phyloP scores from a whole-genome alignment of 1,284 basidiomycete species.

The Cryptococcus depauperatus region DNA sequence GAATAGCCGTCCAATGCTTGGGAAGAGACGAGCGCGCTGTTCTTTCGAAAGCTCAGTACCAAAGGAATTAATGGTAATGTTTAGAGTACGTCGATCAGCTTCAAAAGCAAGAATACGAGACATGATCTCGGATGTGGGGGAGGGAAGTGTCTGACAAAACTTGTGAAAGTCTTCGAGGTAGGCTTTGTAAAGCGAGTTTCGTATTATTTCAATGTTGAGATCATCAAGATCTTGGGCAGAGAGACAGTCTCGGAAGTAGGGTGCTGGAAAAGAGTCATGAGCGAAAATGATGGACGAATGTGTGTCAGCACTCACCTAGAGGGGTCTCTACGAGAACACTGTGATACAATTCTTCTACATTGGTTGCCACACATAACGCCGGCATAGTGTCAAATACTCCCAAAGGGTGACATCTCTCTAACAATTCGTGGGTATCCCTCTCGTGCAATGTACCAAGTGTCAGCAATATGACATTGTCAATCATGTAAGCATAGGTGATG shows the following conservation, averaged over 20 bases:
- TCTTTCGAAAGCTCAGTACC: conserved; percentile 92
- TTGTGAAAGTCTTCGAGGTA: conserved; percentile 96
- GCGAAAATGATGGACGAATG: not conserved
- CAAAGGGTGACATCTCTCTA: conserved; percentile 93
- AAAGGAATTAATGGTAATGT: conserved; percentile 99
- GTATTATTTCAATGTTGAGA: conserved; percentile 99
- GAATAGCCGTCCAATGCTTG: conserved; percentile 83
- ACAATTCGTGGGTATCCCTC: conserved; percentile 90
- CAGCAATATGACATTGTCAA: conserved; percentile 96
- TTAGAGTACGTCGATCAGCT: conserved; percentile 91
- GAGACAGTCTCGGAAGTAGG: conserved; percentile 94
- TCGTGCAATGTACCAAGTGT: conserved; percentile 98
- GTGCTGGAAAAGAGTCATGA: conserved; percentile 53
- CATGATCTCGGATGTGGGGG: conserved; percentile 85
- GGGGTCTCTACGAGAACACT: conserved; percentile 96
- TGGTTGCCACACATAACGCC: conserved; percentile 96
- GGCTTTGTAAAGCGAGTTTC: conserved; percentile 98
- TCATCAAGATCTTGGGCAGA: conserved; percentile 95
- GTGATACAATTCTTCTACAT: conserved; percentile 97
- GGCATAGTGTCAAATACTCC: conserved; percentile 99
- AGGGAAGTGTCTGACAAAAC: conserved; percentile 71
- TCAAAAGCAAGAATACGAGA: conserved; percentile 84
- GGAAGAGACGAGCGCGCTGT: conserved; percentile 91
- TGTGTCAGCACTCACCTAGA: conserved; percentile 55
- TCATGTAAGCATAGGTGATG: conserved; percentile 98